Evolutionary conservation across 1,284 basidiomycete genomes (phyloP).

Genomic region (Cutaneotrichosporon sp.): DNA sequence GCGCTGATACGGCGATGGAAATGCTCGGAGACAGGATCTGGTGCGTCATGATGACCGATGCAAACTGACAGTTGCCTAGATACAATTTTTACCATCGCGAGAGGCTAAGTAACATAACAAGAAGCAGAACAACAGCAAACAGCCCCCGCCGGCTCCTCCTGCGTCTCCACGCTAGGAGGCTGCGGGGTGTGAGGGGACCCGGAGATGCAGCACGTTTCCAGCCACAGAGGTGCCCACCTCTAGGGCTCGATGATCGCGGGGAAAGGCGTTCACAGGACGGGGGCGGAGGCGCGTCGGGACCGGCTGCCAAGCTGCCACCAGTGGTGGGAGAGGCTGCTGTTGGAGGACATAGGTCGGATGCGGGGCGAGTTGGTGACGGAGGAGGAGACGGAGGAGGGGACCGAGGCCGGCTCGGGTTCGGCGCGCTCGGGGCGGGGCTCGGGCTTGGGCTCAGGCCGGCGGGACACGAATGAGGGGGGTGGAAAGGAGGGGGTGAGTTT

Average conservation of each 20-base stretch:
- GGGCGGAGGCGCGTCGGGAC: neutral
- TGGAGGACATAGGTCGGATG: constrained; percentile 3
- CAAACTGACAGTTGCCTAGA: neutral
- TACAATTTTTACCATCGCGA: constrained; percentile 5
- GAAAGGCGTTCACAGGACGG: neutral
- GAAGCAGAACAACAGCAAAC: constrained; percentile 5
- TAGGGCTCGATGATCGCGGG: neutral
- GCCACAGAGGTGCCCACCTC: neutral
- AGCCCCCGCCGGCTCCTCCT: neutral
- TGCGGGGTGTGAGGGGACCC: neutral
- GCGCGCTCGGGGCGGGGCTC: neutral
- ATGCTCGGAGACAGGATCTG: too few species aligned
- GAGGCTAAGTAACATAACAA: constrained; percentile 4
- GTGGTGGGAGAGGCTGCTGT: constrained; percentile 1
- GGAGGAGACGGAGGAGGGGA: neutral
- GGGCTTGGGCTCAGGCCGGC: neutral
- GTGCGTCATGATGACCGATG: too few species aligned
- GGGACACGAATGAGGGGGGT: neutral
- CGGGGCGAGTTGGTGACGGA: neutral
- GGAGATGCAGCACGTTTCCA: neutral
- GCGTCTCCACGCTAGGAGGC: neutral
- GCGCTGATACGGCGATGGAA: too few species aligned
- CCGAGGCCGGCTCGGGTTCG: neutral
- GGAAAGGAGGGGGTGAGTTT: neutral
- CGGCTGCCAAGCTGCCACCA: constrained; percentile 2